These are phyloP conservation scores for Podospora comata DNA, from an alignment of 495 filamentous ascomycete species.

Conservation along the genomic window DNA sequence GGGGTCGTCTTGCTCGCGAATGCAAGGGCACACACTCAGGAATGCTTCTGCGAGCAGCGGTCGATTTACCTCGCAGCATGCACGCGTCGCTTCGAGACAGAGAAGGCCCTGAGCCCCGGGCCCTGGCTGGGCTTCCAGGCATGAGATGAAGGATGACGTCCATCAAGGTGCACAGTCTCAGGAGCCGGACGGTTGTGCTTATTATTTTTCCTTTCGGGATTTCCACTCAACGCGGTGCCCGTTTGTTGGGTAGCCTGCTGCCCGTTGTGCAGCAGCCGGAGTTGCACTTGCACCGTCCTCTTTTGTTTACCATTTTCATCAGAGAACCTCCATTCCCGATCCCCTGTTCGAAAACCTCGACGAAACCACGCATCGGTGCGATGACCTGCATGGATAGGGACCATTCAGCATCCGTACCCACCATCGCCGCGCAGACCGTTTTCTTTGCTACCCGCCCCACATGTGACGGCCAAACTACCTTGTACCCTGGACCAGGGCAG, in stretches of 20 bases:
- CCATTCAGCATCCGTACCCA: conserved; percentile 13
- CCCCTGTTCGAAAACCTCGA: neutral
- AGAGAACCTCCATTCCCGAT: neutral
- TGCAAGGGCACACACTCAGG: conserved; percentile 25
- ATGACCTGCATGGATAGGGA: conserved; percentile 2
- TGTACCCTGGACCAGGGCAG: conserved; percentile 29
- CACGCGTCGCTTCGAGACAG: conserved; percentile 30
- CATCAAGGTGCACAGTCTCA: conserved; percentile 7
- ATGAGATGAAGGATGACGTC: neutral
- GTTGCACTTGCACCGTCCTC: too few species aligned
- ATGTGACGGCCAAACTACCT: conserved; percentile 24
- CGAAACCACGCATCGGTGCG: neutral
- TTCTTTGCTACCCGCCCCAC: conserved; percentile 28
- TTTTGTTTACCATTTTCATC: neutral
- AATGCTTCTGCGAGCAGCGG: conserved; percentile 7
- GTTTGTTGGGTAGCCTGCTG: neutral
- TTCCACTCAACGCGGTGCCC: neutral
- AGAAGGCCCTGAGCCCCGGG: neutral
- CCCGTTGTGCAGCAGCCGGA: too few species aligned
- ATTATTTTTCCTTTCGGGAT: neutral
- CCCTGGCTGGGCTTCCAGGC: too few species aligned
- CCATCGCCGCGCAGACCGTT: conserved; percentile 18
- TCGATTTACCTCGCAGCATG: conserved; percentile 38
- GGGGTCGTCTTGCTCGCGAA: conserved; percentile 24
- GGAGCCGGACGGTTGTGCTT: conserved; percentile 1